Percentiles rank a stretch among this genome's conserved stretches.
phyloP scores from a whole-genome alignment of 208 protist genomes.

The Herpetomonas tarakana region DNA sequence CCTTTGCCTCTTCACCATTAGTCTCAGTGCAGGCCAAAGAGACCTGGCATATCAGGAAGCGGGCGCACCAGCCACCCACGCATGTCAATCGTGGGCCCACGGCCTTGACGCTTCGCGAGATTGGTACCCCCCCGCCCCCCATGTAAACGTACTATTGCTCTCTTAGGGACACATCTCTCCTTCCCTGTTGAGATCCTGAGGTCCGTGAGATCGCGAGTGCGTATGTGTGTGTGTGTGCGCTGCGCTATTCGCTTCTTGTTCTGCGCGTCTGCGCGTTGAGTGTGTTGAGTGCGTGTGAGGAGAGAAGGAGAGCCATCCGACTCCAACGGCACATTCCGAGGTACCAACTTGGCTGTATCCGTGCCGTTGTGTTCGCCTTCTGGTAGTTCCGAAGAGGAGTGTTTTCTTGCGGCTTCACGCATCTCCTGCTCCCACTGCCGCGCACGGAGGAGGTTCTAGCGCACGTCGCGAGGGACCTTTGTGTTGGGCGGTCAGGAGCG shows the following conservation, averaged over 20 bases:
- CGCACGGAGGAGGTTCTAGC: no score
- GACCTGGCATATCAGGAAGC: no score
- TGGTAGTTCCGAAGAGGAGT: conserved; percentile 68
- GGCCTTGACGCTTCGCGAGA: conserved; percentile 1
- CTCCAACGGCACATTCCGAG: conserved; percentile 54
- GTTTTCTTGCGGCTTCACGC: no score
- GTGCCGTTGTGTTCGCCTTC: conserved; percentile 41
- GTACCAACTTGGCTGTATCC: conserved; percentile 23
- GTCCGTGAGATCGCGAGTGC: conserved; percentile 27
- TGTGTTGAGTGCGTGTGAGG: background rate
- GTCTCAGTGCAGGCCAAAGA: no score
- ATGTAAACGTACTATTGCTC: conserved; percentile 26
- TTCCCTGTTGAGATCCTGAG: conserved; percentile 37
- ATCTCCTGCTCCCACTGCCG: no score
- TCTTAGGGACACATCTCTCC: conserved; percentile 4
- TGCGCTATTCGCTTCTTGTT: background rate
- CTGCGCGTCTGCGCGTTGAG: background rate
- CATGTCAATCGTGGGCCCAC: background rate
- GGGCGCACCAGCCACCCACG: conserved; percentile 3
- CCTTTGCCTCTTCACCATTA: no score
- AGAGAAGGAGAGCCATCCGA: background rate
- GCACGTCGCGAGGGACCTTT: no score
- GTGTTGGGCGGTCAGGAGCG: no score
- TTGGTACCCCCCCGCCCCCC: no score
- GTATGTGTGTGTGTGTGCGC: conserved; percentile 10